These are phyloP conservation scores for Colletotrichum australisinense DNA, from an alignment of 2,329 filamentous ascomycete species.

Conservation along the genomic window DNA sequence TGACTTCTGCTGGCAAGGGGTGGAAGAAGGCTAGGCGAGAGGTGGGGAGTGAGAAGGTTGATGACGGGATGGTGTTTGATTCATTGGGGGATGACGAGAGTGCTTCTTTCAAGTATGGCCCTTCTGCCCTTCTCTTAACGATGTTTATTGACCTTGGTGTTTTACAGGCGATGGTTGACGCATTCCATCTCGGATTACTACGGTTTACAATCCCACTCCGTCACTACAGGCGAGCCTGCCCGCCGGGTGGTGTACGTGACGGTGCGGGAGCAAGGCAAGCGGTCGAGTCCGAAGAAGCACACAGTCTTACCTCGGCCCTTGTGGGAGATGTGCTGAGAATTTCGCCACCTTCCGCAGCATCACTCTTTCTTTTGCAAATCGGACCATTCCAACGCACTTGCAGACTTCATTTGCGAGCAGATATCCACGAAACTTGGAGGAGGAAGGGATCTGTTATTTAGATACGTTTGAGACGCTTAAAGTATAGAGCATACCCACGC, in stretches of 20 bases:
- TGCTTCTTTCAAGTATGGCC: slow-evolving; percentile 82
- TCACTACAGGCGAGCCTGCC: slow-evolving; percentile 77
- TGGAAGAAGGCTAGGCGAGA: slow-evolving; percentile 65
- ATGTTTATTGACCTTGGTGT: slow-evolving; percentile 37
- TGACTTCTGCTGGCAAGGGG: slow-evolving; percentile 57
- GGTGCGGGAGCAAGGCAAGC: slow-evolving; percentile 62
- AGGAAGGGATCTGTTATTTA: too few relatives aligned
- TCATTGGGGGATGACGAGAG: slow-evolving; percentile 79
- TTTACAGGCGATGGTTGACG: slow-evolving; percentile 85
- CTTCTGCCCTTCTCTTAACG: background rate
- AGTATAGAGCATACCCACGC: too few relatives aligned
- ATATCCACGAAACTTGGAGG: too few relatives aligned
- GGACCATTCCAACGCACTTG: too few relatives aligned
- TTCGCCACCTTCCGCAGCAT: too few relatives aligned
- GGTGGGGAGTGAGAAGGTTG: slow-evolving; percentile 68
- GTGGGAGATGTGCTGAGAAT: slow-evolving; percentile 68
- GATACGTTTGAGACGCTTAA: too few relatives aligned
- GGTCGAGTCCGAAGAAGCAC: slow-evolving; percentile 36
- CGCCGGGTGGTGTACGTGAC: slow-evolving; percentile 87
- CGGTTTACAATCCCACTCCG: slow-evolving; percentile 84
- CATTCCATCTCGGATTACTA: slow-evolving; percentile 95
- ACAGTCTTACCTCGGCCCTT: slow-evolving; percentile 68
- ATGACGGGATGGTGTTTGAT: slow-evolving; percentile 81
- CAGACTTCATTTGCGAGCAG: too few relatives aligned
- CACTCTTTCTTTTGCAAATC: too few relatives aligned